Conservation (phyloP, 2,329 filamentous ascomycete species). For the Pseudomassariella vexata region DNA sequence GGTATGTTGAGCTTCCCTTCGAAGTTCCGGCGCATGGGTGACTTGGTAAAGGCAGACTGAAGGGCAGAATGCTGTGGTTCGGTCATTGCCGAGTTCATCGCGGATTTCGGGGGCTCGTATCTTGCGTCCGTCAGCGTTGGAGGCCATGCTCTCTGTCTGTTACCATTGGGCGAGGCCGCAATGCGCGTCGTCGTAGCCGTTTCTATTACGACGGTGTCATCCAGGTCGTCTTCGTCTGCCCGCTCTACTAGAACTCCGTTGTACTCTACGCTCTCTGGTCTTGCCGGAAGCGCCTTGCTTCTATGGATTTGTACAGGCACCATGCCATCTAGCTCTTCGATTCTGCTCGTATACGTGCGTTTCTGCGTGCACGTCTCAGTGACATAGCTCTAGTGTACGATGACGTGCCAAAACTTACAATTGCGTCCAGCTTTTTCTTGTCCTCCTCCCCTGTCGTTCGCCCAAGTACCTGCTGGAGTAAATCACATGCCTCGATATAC, state of each 20-base stretch:
- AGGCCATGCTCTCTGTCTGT: too few relatives aligned
- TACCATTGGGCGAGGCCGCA: too few relatives aligned
- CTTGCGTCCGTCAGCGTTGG: too few relatives aligned
- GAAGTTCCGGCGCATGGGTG: conserved; percentile 34
- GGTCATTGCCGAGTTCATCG: too few relatives aligned
- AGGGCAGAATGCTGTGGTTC: too few relatives aligned
- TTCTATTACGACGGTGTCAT: conserved; percentile 41
- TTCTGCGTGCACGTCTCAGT: conserved; percentile 46
- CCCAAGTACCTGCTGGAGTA: conserved; percentile 82
- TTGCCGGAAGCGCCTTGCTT: conserved; percentile 71
- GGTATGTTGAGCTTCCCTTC: conserved; percentile 34
- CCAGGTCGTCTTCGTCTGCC: conserved; percentile 33
- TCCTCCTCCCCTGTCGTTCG: conserved; percentile 83
- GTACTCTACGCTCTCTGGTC: conserved; percentile 59
- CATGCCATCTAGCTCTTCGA: conserved; percentile 77
- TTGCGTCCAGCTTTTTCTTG: conserved; percentile 83
- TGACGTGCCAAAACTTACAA: conserved; percentile 64
- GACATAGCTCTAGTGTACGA: background rate
- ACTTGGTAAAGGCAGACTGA: conserved; percentile 49
- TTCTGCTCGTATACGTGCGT: conserved; percentile 83
- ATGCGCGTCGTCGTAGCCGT: conserved; percentile 44
- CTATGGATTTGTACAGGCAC: conserved; percentile 48
- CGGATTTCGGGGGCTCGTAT: too few relatives aligned
- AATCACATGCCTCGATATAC: conserved; percentile 82
- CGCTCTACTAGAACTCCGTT: conserved; percentile 26